Conservation (phyloP, 1,284 basidiomycete species). For the Melampsora occidentalis region DNA sequence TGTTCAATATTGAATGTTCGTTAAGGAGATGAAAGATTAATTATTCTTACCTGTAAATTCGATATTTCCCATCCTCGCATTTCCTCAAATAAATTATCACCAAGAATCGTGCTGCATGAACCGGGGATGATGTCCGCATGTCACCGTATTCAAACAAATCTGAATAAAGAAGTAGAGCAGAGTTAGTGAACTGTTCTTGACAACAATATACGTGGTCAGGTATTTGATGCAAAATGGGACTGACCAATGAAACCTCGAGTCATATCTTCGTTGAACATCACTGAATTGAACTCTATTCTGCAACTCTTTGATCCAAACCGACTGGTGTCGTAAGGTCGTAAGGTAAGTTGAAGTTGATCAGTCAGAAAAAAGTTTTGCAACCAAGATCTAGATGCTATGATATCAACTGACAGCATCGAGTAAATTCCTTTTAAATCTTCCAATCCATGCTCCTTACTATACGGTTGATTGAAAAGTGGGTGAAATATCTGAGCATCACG, state of each 20-base stretch:
- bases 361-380: neutral
- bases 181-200: neutral
- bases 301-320: neutral
- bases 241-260: constrained; percentile 23
- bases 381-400: neutral
- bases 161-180: neutral
- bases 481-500: constrained; percentile 23
- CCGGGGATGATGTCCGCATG: neutral
- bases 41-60: constrained; percentile 10
- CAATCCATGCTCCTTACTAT: neutral
- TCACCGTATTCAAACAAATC: constrained; percentile 1
- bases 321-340: neutral
- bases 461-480: constrained; percentile 24
- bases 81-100: constrained; percentile 9
- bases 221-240: neutral
- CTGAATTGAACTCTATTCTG: constrained; percentile 29
- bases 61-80: constrained; percentile 11
- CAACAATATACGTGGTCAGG: neutral
- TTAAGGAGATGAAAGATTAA: too few relatives aligned
- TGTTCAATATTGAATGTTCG: too few relatives aligned
- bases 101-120: neutral
- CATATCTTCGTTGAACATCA: constrained; percentile 39
- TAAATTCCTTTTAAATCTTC: constrained; percentile 22
- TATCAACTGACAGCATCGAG: constrained; percentile 7
- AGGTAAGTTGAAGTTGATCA: neutral